Conservation (phyloP, 371 early-diverging fungal species). For the Massospora cicadina region DNA sequence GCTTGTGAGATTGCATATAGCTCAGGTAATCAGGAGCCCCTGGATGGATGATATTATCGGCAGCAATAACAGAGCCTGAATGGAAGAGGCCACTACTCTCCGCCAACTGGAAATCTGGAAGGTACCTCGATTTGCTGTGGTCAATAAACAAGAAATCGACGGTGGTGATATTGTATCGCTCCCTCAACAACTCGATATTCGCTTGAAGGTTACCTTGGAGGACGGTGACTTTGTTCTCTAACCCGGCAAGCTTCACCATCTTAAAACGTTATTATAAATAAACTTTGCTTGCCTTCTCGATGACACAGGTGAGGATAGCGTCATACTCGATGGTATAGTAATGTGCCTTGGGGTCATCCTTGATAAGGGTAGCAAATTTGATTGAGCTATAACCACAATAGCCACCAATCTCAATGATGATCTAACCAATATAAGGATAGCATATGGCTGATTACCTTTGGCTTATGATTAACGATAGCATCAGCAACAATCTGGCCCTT, state of each 20-base stretch:
- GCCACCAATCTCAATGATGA: conserved; percentile 13
- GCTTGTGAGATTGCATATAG: neutral
- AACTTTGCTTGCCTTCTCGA: conserved; percentile 6
- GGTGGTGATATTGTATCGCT: conserved; percentile 2
- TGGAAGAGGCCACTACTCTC: conserved; percentile 9
- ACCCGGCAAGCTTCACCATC: conserved; percentile 14
- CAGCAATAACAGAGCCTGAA: conserved; percentile 14
- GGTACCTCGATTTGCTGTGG: conserved; percentile 14
- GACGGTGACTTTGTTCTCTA: conserved; percentile 11
- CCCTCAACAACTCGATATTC: neutral
- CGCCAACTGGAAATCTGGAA: conserved; percentile 14
- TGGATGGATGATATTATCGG: conserved; percentile 16
- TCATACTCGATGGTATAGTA: conserved; percentile 15
- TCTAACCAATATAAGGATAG: neutral
- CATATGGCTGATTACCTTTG: conserved; percentile 9
- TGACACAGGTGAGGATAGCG: conserved; percentile 10
- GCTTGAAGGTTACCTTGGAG: conserved; percentile 10
- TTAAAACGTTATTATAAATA: neutral
- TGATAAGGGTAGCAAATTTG: conserved; percentile 12
- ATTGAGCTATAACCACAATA: conserved; percentile 16
- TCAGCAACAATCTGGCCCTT: conserved; percentile 14
- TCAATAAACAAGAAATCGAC: conserved; percentile 17
- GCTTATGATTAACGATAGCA: conserved; percentile 11
- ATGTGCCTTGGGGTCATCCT: conserved; percentile 10
- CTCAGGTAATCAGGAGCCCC: conserved; percentile 17